These are phyloP conservation scores for Stephania japonica DNA, from an alignment of 164 flowering plant species.

Conservation along the genomic window DNA sequence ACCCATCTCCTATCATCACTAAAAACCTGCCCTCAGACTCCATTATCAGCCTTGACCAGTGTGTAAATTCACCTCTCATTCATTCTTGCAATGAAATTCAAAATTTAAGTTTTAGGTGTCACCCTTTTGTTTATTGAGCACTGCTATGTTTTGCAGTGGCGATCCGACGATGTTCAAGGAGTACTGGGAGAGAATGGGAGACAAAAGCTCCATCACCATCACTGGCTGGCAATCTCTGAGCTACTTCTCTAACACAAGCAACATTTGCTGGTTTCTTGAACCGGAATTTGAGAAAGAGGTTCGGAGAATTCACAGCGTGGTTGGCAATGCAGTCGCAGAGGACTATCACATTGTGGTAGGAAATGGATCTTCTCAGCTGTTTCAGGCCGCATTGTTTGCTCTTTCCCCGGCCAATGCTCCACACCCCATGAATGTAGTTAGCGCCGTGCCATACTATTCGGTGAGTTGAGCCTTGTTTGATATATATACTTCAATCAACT, in stretches of 20 bases:
- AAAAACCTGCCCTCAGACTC: slow-evolving; percentile 5
- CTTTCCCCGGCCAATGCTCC: slow-evolving; percentile 30
- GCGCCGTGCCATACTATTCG: slow-evolving; percentile 74
- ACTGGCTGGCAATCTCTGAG: slow-evolving; percentile 66
- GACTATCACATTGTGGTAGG: slow-evolving; percentile 69
- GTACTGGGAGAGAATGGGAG: slow-evolving; percentile 63
- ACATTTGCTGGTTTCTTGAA: slow-evolving; percentile 84
- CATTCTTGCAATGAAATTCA: neutral
- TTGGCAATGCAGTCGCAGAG: slow-evolving; percentile 69
- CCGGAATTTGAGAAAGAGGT: slow-evolving; percentile 51
- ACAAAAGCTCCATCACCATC: slow-evolving; percentile 44
- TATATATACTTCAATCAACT: neutral
- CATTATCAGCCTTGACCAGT: slow-evolving; percentile 70
- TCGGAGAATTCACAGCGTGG: slow-evolving; percentile 46
- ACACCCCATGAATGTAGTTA: slow-evolving; percentile 61
- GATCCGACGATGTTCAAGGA: slow-evolving; percentile 87
- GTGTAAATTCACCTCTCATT: neutral
- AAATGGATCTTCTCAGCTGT: slow-evolving; percentile 82
- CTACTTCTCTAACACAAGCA: slow-evolving; percentile 57
- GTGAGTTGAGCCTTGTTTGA: slow-evolving; percentile 31
- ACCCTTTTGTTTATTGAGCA: too few relatives aligned
- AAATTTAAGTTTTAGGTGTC: too few relatives aligned
- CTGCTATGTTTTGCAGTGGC: slow-evolving; percentile 41
- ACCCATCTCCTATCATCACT: too few relatives aligned
- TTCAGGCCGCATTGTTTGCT: slow-evolving; percentile 72